phyloP scores from a whole-genome alignment of 1,139 yeast genomes.

The Pichia sp. region DNA sequence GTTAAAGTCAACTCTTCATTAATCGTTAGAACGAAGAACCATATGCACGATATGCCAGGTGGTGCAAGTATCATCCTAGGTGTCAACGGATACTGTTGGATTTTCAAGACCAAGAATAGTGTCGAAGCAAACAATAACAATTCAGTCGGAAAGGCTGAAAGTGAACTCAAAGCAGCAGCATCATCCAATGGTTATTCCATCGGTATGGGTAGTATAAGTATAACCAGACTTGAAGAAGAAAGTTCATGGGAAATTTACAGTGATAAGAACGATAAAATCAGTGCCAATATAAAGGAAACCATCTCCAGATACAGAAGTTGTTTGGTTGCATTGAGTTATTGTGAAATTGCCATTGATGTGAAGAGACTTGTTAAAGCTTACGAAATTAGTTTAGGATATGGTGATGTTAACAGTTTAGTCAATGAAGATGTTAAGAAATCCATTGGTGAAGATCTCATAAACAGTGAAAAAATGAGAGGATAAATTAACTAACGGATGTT shows the following conservation, averaged over 20 bases:
- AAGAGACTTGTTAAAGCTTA: slow-evolving; percentile 77
- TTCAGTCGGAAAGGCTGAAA: slow-evolving; percentile 34
- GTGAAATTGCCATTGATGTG: slow-evolving; percentile 87
- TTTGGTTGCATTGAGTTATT: slow-evolving; percentile 71
- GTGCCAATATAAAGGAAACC: slow-evolving; percentile 60
- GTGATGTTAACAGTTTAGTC: slow-evolving; percentile 69
- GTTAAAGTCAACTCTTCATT: slow-evolving; percentile 78
- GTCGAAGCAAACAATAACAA: slow-evolving; percentile 26
- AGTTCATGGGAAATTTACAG: slow-evolving; percentile 95
- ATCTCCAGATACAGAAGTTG: slow-evolving; percentile 87
- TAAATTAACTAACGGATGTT: neutral
- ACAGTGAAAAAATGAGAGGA: slow-evolving; percentile 73
- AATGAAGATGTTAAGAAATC: slow-evolving; percentile 73
- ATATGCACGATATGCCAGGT: slow-evolving; percentile 85
- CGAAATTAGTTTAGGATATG: slow-evolving; percentile 83
- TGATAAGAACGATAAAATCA: slow-evolving; percentile 77
- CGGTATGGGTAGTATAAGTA: slow-evolving; percentile 63
- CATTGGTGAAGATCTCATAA: slow-evolving; percentile 73
- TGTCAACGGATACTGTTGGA: slow-evolving; percentile 94
- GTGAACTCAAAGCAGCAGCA: slow-evolving; percentile 40
- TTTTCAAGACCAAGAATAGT: slow-evolving; percentile 63
- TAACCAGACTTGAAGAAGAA: slow-evolving; percentile 89
- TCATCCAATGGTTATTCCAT: slow-evolving; percentile 43
- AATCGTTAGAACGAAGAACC: slow-evolving; percentile 81
- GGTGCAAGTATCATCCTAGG: slow-evolving; percentile 89